Evolutionary conservation across 2,329 filamentous ascomycete genomes (phyloP), one percentile per base, ranked within the genome.

Genomic region (Penicillium sp.): DNA sequence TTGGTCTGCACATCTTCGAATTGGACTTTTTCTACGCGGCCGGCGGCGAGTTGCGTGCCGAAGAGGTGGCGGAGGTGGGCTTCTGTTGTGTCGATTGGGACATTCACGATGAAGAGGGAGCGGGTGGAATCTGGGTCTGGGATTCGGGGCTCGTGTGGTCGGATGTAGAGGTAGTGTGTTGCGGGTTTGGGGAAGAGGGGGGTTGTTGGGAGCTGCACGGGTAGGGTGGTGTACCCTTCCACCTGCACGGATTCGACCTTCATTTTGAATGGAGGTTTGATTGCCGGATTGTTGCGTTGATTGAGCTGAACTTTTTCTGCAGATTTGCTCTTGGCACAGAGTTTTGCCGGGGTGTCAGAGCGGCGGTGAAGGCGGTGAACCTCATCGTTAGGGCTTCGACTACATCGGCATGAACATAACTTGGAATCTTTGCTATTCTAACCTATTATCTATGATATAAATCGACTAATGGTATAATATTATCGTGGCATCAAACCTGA

Each of bases 41-140:
- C 90, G 0, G 89, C 86, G 9, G 90, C 89, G 0, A 97, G 82
- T 17, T 95, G 84, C 0, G 83, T 80, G 0, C 85, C 78, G 66
- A 97, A 95, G 0, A 97, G 78, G 42, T 86, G 81, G 45, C 91
- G 87, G 42, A 97, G 82, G 67, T 93, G 90, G 1, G 81, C 74
- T 56, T 91, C 87, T 5, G 91, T 95, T 58, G 91, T 88, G 71
- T 97, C 93, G 62, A 89, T 81, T 7, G 94, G 94, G 0, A 95
- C 78, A 69, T 99, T 97, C 62, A 93, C 89, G n/a, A 96, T 73
- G 76, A 96, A 99, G 19, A 99, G 82, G 60, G 90, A 92, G 66
- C 93, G 87, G 17, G 85, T 79, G 67, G 93, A 89, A 73, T 89
- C 84, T 54, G 84, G 81, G 8, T 89, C 89, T 15, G 90, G 86